Evolutionary conservation across 345 rosid species (phyloP), one percentile per base, ranked within the genome.

Genomic region (Gossypium herbaceum): DNA sequence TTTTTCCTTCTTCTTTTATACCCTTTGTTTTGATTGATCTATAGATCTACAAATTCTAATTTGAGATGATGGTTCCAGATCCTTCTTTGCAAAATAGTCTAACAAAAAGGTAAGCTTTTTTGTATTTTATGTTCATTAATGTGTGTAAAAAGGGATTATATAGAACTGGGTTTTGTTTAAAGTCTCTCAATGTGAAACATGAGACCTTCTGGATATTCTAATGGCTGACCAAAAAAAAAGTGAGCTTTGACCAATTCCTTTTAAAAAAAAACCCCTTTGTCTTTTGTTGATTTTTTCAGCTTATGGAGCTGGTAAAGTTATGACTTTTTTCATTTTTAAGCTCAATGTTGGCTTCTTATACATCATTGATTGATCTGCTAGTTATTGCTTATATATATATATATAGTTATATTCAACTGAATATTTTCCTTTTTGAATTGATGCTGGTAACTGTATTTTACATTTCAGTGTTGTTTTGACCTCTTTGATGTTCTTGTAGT

Each of bases 21-120:
- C 57, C 50, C 39, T 6, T 29, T 68, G 63, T 62, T 77, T 80
- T 78, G 81, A 73, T 80, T 82, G 89, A 83, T 86, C 87, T 82
- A 76, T 77, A 87, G 93, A 86, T 90, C 92, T 88, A 76, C 75
- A 57, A 76, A 78, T 29, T 70, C 75, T 68, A 60, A 65, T 48
- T 48, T 48, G 16, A 15, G 2, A 11, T 73, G 78, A 47, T 34
- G 41, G 41, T 62, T 59, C 73, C 65, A 78, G 81, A 78, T 84
- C 84, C 76, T 81, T 56, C 39, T 74, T 65, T 68, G 75, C 75
- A 17, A 24, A 39, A 24, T 75, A 71, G 76, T 77, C 78, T 73
- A 78, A 73, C 67, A 68, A 3, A 41, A 27, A 64, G 92, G 88
- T 87, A 73, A 83, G 81, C 63, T 73, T 55, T 29, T 62, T 20